Evolutionary conservation across 2,329 filamentous ascomycete species (phyloP).

Genomic region (Botrytis pseudocinerea): DNA sequence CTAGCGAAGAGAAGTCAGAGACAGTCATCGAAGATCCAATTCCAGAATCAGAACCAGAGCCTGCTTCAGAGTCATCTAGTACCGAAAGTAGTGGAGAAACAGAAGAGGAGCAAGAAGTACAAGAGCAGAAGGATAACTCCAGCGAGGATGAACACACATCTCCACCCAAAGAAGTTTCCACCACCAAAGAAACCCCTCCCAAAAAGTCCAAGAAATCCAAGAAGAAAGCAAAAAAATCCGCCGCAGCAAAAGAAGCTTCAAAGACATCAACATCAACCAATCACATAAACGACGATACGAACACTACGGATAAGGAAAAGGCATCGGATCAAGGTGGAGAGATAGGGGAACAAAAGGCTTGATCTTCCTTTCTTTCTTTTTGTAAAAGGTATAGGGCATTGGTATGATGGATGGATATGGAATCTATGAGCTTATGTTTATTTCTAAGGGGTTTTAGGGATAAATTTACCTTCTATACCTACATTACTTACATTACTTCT

Average conservation of each 20-base stretch:
- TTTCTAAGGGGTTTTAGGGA: background rate
- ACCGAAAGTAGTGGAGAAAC: background rate
- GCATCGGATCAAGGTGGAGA: slow-evolving; percentile 6
- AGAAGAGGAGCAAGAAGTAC: background rate
- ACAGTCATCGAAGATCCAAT: background rate
- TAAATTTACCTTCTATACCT: background rate
- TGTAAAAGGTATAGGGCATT: background rate
- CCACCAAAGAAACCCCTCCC: background rate
- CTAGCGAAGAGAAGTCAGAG: slow-evolving; percentile 9
- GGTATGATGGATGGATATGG: slow-evolving; percentile 12
- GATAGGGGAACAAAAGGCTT: slow-evolving; percentile 1
- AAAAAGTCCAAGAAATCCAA: slow-evolving; percentile 13
- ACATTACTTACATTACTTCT: background rate
- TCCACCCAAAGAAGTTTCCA: background rate
- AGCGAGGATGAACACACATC: slow-evolving; percentile 1
- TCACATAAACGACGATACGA: slow-evolving; percentile 17
- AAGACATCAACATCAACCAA: slow-evolving; percentile 7
- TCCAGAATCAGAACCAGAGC: background rate
- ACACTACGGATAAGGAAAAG: slow-evolving; percentile 8
- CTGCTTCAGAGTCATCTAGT: background rate
- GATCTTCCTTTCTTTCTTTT: background rate
- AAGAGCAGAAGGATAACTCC: slow-evolving; percentile 4
- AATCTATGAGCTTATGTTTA: slow-evolving; percentile 17
- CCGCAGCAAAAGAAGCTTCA: slow-evolving; percentile 17
- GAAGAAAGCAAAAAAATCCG: slow-evolving; percentile 14